phyloP scores from a whole-genome alignment of 169 alveolate species.

The Babesia ovis region DNA sequence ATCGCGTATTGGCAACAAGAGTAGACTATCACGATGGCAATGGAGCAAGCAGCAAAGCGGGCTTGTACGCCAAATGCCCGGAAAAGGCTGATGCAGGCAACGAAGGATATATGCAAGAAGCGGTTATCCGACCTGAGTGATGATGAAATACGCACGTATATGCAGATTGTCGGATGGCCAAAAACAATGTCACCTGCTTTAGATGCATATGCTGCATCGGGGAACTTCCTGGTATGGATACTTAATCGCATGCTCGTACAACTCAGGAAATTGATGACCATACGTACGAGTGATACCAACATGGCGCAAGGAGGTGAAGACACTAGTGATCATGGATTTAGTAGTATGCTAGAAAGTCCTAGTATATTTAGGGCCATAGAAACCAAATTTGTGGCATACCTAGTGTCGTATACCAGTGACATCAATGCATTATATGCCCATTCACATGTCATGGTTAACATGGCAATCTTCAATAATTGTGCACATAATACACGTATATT shows the following conservation, averaged over 20 bases:
- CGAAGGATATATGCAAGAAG: constrained; percentile 21
- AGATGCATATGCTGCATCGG: constrained; percentile 1
- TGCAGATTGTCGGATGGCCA: constrained; percentile 37
- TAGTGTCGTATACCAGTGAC: constrained; percentile 6
- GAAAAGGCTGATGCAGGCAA: constrained; percentile 24
- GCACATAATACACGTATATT: background rate
- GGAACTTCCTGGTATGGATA: constrained; percentile 4
- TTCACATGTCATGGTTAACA: constrained; percentile 22
- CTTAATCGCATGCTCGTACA: constrained; percentile 24
- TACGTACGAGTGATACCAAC: background rate
- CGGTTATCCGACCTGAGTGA: constrained; percentile 33
- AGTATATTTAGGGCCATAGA: constrained; percentile 1
- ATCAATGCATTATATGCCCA: constrained; percentile 27
- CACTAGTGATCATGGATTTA: background rate
- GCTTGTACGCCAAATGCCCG: constrained; percentile 16
- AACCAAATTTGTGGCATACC: constrained; percentile 15
- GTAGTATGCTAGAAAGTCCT: background rate
- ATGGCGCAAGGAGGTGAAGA: background rate
- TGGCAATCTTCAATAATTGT: constrained; percentile 11
- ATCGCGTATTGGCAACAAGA: too few relatives aligned
- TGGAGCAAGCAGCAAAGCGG: constrained; percentile 2
- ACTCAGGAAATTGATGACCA: constrained; percentile 15
- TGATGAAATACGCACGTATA: constrained; percentile 12
- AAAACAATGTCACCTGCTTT: background rate
- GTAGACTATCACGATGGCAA: background rate